Conservation (phyloP, 75 land plant genomes). For the Ceratopteris richardii region DNA sequence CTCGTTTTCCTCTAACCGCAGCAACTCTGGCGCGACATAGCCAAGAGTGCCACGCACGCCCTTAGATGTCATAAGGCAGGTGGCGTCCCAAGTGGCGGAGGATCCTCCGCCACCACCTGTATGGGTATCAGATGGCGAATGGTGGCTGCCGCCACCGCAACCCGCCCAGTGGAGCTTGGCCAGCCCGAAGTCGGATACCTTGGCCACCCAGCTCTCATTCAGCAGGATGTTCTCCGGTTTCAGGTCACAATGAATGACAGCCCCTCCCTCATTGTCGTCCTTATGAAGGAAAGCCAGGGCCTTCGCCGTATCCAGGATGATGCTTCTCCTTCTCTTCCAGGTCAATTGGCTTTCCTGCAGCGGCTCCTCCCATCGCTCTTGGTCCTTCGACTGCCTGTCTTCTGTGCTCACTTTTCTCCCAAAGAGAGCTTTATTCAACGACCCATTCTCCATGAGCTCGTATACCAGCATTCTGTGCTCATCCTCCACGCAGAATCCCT, state of each 20-base stretch:
- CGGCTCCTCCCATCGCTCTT: background rate
- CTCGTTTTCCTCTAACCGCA: background rate
- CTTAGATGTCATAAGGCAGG: background rate
- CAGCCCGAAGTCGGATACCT: constrained; percentile 5
- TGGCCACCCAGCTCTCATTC: constrained; percentile 1
- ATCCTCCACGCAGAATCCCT: constrained; percentile 31
- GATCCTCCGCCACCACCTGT: no score
- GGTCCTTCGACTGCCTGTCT: background rate
- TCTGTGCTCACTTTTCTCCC: constrained; percentile 12
- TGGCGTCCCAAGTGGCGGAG: no score
- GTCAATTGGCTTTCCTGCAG: background rate
- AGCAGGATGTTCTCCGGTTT: constrained; percentile 39
- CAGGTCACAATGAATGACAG: constrained; percentile 28
- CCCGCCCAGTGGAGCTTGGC: constrained; percentile 4
- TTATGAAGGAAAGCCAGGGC: constrained; percentile 6
- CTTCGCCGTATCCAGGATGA: background rate
- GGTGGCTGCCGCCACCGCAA: background rate
- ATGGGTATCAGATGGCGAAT: no score
- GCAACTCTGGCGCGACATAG: constrained; percentile 33
- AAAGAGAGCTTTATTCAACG: constrained; percentile 1
- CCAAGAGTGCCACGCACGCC: constrained; percentile 29
- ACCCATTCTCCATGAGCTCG: constrained; percentile 9
- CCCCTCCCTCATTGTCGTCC: background rate
- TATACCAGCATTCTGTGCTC: constrained; percentile 10
- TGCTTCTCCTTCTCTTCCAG: constrained; percentile 4